phyloP scores from a whole-genome alignment of 2,329 filamentous ascomycete genomes.

The Aspergillus viridinutans region DNA sequence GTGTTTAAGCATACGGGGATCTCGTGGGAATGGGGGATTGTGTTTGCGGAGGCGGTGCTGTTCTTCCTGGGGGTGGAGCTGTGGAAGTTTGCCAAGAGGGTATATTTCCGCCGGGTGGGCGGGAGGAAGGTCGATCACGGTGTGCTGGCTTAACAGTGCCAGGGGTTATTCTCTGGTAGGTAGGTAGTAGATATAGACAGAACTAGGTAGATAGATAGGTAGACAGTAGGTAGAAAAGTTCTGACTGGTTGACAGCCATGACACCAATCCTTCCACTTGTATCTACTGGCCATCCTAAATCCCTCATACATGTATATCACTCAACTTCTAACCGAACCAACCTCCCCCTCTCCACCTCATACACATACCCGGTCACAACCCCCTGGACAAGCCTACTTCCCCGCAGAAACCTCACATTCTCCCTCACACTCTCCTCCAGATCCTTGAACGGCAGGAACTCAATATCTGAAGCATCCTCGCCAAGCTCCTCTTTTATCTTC shows the following conservation, averaged over 20 bases:
- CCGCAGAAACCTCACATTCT: constrained; percentile 63
- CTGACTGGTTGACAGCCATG: background rate
- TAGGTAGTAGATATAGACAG: background rate
- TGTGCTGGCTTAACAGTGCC: too few species aligned
- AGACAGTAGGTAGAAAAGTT: background rate
- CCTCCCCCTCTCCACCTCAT: constrained; percentile 71
- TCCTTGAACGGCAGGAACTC: constrained; percentile 66
- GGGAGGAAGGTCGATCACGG: background rate
- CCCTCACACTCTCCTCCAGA: constrained; percentile 59
- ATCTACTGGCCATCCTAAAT: background rate
- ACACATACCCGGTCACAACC: constrained; percentile 67
- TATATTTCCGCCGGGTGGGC: constrained; percentile 40
- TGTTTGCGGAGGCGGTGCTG: constrained; percentile 54
- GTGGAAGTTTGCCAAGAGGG: constrained; percentile 63
- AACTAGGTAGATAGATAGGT: background rate
- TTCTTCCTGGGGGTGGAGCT: constrained; percentile 60
- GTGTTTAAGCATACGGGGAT: constrained; percentile 64
- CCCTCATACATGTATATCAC: background rate
- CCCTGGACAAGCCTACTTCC: constrained; percentile 57
- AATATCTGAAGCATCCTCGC: constrained; percentile 43
- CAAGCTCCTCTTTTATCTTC: constrained; percentile 54
- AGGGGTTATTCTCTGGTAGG: background rate
- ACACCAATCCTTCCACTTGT: too few species aligned
- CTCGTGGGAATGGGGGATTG: constrained; percentile 63
- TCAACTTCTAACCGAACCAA: constrained; percentile 41